These are phyloP conservation scores for Samsoniella hepiali DNA, from an alignment of 2,329 filamentous ascomycete genomes.

Conservation along the genomic window DNA sequence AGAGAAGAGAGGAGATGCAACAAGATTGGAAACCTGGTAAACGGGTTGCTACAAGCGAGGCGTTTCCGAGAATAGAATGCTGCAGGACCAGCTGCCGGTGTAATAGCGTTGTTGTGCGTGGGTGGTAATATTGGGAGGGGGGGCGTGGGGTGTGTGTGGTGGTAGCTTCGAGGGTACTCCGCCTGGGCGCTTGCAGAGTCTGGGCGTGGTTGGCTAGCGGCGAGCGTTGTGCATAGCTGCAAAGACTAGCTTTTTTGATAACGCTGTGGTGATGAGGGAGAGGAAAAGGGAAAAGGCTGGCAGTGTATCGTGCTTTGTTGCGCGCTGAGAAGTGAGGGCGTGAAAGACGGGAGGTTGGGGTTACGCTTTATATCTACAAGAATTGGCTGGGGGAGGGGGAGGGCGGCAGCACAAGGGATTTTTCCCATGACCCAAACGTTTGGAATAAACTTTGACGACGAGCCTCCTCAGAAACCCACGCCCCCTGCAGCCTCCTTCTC, in stretches of 20 bases:
- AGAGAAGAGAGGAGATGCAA: not conserved
- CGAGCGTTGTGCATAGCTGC: slow-evolving; percentile 3
- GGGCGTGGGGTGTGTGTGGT: not conserved
- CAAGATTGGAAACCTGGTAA: not conserved
- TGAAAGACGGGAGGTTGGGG: not conserved
- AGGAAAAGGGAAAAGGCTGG: not conserved
- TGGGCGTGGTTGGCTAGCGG: slow-evolving; percentile 6
- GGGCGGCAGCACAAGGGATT: no score
- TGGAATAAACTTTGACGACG: no score
- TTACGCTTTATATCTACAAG: not conserved
- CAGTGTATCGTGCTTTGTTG: no score
- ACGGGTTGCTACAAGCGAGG: not conserved
- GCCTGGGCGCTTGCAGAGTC: slow-evolving; percentile 17
- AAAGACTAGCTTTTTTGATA: not conserved
- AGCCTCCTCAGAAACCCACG: not conserved
- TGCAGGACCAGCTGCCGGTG: not conserved
- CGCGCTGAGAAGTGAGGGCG: not conserved
- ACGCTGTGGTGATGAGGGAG: not conserved
- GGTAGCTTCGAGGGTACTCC: not conserved
- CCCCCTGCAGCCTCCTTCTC: not conserved
- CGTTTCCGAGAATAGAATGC: slow-evolving; percentile 18
- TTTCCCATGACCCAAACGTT: no score
- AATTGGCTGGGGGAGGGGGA: no score
- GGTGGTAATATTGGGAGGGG: not conserved
- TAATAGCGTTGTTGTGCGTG: not conserved